Conservation (phyloP, 2,329 filamentous ascomycete species). For the Botrytis galanthina region DNA sequence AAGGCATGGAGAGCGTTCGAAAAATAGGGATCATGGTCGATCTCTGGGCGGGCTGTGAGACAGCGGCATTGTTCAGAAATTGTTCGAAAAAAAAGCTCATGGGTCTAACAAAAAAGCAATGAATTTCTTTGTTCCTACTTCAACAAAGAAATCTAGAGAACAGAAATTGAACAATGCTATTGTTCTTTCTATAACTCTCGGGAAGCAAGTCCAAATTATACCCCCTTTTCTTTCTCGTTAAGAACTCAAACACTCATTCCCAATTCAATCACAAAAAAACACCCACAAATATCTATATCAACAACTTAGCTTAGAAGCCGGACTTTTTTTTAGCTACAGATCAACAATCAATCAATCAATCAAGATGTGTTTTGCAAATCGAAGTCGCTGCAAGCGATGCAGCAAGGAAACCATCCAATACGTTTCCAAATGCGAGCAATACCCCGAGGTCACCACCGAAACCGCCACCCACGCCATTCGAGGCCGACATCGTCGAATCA, state of each 20-base stretch:
- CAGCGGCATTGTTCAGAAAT: background rate
- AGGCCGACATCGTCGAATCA: background rate
- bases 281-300: background rate
- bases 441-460: background rate
- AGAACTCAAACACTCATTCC: background rate
- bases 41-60: background rate
- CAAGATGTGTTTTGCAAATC: conserved; percentile 11
- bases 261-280: background rate
- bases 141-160: background rate
- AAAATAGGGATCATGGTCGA: background rate
- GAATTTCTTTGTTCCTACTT: rapidly evolving
- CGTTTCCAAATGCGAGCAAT: background rate
- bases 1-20: background rate
- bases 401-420: background rate
- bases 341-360: background rate
- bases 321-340: background rate
- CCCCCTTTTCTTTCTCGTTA: background rate
- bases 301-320: background rate
- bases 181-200: background rate
- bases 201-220: background rate
- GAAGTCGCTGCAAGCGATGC: background rate
- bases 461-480: background rate
- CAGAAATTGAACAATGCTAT: background rate
- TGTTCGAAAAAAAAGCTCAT: background rate
- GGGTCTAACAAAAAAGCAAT: background rate